A percentile compares a stretch with the other conserved stretches of the same genome.
phyloP scores from a whole-genome alignment of 495 filamentous ascomycete genomes.

The Tuber calosporum region DNA sequence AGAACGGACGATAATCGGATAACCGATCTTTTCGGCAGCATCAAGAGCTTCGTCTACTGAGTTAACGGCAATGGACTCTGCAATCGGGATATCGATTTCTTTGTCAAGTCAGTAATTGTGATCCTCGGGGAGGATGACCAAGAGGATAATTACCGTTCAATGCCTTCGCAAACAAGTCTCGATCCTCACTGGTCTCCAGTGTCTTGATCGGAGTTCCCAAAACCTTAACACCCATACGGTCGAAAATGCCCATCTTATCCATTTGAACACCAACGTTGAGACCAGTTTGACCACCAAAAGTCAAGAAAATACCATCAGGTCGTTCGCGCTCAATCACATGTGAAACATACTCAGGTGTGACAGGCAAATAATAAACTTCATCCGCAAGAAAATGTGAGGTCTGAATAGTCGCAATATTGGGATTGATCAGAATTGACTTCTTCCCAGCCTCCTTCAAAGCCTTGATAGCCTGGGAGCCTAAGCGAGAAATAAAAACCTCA shows the following conservation, averaged over 20 bases:
- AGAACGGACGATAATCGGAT: conserved; percentile 94
- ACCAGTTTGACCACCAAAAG: conserved; percentile 94
- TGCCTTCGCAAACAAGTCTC: conserved; percentile 90
- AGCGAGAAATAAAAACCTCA: conserved; percentile 5
- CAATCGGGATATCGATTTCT: conserved; percentile 96
- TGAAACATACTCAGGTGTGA: conserved; percentile 90
- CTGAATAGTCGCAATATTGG: conserved; percentile 98
- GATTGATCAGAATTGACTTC: conserved; percentile 92
- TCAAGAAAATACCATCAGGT: conserved; percentile 94
- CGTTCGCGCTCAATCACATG: conserved; percentile 93
- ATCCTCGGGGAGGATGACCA: background rate
- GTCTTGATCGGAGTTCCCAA: conserved; percentile 92
- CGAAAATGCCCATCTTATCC: conserved; percentile 91
- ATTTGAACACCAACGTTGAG: conserved; percentile 95
- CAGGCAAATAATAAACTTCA: conserved; percentile 97
- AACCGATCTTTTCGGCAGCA: conserved; percentile 78
- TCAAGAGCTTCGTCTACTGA: conserved; percentile 85
- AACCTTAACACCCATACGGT: conserved; percentile 88
- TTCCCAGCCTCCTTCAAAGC: conserved; percentile 97
- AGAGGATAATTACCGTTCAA: conserved; percentile 47
- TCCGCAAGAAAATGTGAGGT: conserved; percentile 92
- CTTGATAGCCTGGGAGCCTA: conserved; percentile 92
- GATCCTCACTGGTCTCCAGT: conserved; percentile 87
- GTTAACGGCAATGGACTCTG: conserved; percentile 83
- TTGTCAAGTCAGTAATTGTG: background rate